These are phyloP conservation scores for Zanthoxylum bungeanum DNA, from an alignment of 345 rosid genomes.

Conservation along the genomic window DNA sequence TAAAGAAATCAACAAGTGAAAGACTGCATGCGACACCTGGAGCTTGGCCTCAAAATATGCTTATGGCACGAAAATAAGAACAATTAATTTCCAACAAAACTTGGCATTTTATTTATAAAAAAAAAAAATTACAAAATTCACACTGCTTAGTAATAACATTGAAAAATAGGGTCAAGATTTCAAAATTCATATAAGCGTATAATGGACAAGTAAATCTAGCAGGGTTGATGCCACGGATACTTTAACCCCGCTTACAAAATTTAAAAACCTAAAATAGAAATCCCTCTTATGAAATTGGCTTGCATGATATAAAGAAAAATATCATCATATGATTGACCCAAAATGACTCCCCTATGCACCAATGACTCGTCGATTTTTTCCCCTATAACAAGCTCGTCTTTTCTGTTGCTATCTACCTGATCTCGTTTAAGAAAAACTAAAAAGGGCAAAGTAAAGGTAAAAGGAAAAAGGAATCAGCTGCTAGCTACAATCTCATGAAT, in stretches of 20 bases:
- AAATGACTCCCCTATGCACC: constrained; percentile 3
- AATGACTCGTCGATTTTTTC: constrained; percentile 22
- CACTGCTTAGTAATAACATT: not conserved
- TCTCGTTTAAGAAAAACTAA: not conserved
- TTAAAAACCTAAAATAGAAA: constrained; percentile 30
- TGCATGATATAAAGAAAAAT: constrained; percentile 25
- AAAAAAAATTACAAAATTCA: not conserved
- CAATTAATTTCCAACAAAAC: not conserved
- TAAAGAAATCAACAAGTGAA: too few relatives aligned
- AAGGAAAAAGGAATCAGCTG: constrained; percentile 40
- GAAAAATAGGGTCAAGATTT: constrained; percentile 6
- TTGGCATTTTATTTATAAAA: not conserved
- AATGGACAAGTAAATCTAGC: constrained; percentile 1
- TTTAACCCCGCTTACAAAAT: constrained; percentile 6
- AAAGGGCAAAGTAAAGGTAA: not conserved
- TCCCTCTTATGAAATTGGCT: constrained; percentile 17
- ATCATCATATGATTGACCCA: constrained; percentile 15
- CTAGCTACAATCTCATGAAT: constrained; percentile 86
- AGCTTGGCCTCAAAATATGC: too few relatives aligned
- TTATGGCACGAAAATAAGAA: too few relatives aligned
- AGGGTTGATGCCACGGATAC: constrained; percentile 19
- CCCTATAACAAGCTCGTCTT: constrained; percentile 32
- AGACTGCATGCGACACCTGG: too few relatives aligned
- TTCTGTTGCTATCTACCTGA: constrained; percentile 15
- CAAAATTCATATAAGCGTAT: constrained; percentile 16